Base-by-base conservation (phyloP, 2,329 filamentous ascomycete genomes). In the Sclerotinia borealis region DNA sequence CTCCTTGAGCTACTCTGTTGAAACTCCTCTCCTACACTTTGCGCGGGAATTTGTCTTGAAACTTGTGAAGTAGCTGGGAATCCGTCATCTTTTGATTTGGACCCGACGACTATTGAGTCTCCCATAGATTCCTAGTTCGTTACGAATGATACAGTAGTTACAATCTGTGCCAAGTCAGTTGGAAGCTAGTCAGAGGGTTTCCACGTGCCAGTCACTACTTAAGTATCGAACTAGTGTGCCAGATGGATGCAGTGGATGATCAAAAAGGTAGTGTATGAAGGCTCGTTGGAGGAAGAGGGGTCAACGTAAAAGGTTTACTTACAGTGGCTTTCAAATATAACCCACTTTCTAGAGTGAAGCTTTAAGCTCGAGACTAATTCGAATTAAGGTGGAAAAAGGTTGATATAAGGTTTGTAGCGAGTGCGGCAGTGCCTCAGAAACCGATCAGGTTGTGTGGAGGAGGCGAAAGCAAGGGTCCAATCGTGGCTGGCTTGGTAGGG, bases 21-120 rank as follows among this genome's bases (percentile, higher is more conserved):
- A 39, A 29, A n/a, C 11, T 66, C 67, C 11, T 48, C 19, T 59
- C 54, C 66, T 47, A 55, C 29, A 52, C 56, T 64, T 41, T 65
- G 68, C 17, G 65, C 60, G 34, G 15, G 37, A 34, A 52, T 65
- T 45, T 41, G 61, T 34, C n/a, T 29, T 36, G 50, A 22, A 50
- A 37, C 49, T n/a, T 64, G 58, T 27, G 41, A 19, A 36, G 43
- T 56, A 49, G 29, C 51, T n/a, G 48, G 45, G 31, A 37, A 45
- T 31, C 47, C 63, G 50, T 50, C 59, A 62, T 61, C 59, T 34
- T 62, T 45, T 27, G 39, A 25, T 56, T 29, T 43, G 47, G 60
- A 56, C 22, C 22, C 51, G 51, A 39, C 60, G 27, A 58, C 51
- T 62, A 31, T 17, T 48, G 60, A 62, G 51, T 62, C 60, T 34